Conservation (phyloP, 73 alveolate species). For the Blepharisma stoltei region DNA sequence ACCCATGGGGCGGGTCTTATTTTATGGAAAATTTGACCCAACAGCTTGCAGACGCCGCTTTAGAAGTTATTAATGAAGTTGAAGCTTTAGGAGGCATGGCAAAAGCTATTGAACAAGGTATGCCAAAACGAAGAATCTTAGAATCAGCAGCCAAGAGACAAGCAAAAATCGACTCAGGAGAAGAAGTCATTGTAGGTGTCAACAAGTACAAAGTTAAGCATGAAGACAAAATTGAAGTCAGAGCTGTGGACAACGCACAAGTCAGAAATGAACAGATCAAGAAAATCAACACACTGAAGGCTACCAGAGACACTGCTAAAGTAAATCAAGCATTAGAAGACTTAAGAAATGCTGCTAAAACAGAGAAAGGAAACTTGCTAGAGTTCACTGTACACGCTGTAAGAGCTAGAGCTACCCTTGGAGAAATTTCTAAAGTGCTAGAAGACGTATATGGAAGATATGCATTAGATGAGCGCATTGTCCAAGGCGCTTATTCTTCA, state of each 20-base stretch:
- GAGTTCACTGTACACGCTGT: conserved; percentile 67
- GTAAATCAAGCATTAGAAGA: conserved; percentile 45
- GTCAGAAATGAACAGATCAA: conserved; percentile 52
- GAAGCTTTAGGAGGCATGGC: conserved; percentile 79
- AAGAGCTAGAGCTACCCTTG: conserved; percentile 58
- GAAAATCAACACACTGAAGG: conserved; percentile 45
- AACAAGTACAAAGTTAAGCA: conserved; percentile 57
- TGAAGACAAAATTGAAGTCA: conserved; percentile 53
- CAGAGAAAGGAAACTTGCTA: conserved; percentile 61
- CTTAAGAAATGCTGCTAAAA: conserved; percentile 49
- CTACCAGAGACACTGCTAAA: conserved; percentile 37
- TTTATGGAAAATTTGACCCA: conserved; percentile 66
- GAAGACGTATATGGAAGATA: conserved; percentile 64
- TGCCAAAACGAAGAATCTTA: conserved; percentile 68
- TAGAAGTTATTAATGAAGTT: conserved; percentile 62
- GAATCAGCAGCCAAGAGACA: conserved; percentile 69
- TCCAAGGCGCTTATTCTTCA: conserved; percentile 58
- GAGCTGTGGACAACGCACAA: conserved; percentile 43
- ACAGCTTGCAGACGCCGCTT: conserved; percentile 52
- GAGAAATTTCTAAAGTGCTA: conserved; percentile 66
- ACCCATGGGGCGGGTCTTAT: conserved; percentile 75
- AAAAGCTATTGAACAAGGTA: conserved; percentile 66
- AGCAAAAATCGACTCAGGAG: conserved; percentile 68
- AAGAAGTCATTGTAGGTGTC: conserved; percentile 68
- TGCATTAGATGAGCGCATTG: conserved; percentile 48